Conservation (phyloP, 805 yeast genomes). For the Kuraishia floccosa region DNA sequence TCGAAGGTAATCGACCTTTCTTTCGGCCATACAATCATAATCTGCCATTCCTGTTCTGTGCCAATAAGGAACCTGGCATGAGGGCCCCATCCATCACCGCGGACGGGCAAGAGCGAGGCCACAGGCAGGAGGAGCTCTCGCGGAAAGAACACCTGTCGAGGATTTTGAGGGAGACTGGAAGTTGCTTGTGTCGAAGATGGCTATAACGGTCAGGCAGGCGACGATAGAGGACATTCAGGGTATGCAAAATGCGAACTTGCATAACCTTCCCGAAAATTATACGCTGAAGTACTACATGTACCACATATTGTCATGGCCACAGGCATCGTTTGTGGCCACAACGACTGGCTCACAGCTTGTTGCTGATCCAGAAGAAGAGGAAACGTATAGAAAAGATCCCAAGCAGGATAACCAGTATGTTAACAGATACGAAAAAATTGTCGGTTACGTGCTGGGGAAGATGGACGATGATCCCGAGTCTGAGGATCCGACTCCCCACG, state of each 20-base stretch:
- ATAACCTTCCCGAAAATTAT: slow-evolving; percentile 91
- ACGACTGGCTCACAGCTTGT: slow-evolving; percentile 42
- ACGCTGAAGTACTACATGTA: slow-evolving; percentile 87
- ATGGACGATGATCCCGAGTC: slow-evolving; percentile 91
- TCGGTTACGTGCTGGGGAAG: slow-evolving; percentile 94
- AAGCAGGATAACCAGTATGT: slow-evolving; percentile 38
- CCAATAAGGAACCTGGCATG: no score
- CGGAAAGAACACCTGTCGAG: no score
- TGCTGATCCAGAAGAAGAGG: slow-evolving; percentile 11
- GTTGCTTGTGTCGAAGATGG: no score
- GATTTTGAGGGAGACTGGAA: no score
- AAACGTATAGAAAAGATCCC: slow-evolving; percentile 3
- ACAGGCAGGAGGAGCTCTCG: no score
- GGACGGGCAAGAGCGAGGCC: no score
- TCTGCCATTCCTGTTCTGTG: no score
- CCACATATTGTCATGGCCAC: slow-evolving; percentile 95
- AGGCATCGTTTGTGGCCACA: slow-evolving; percentile 91
- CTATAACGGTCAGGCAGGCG: slow-evolving; percentile 82
- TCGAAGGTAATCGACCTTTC: no score
- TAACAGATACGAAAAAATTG: slow-evolving; percentile 62
- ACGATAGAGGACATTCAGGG: slow-evolving; percentile 80
- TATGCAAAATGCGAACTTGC: slow-evolving; percentile 90
- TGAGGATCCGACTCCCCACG: slow-evolving; percentile 63
- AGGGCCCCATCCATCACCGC: no score
- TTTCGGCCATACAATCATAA: no score